Evolutionary conservation across 2,329 filamentous ascomycete genomes (phyloP), one percentile per base, ranked within the genome.

Genomic region (Fusarium nygamai): DNA sequence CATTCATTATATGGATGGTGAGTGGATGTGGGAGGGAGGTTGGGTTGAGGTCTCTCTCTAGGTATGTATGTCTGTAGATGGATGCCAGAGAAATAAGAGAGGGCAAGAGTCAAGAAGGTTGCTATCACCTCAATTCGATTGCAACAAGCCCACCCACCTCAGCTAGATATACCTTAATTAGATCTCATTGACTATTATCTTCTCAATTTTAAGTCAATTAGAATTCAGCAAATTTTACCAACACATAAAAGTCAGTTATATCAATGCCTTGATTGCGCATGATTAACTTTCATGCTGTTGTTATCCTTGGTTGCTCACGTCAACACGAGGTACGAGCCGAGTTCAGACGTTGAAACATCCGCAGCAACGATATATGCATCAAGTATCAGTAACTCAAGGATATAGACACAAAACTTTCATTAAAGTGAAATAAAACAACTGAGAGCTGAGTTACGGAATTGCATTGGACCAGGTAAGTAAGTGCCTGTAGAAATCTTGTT

Each of bases 1-100:
- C 61, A 71, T 70, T 60, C 51, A n/a, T 56, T 56, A 29, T 56
- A 56, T 56, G 51, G 51, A 41, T 41, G 51, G 43, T 62, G 64
- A 22, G 39, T 63, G 39, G 39, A 33, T 65, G 56, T n/a, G 41
- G 22, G 58, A 63, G 36, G 44, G 27, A 31, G n/a, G 24, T 61
- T 48, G 46, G 46, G 13, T 29, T 48, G 46, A 29, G 27, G 31
- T 34, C 48, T 53, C n/a, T 53, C 48, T 34, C n/a, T n/a, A n/a
- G n/a, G n/a, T n/a, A n/a, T n/a, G n/a, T 53, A 6, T 20, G 22
- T 31, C 20, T 17, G 17, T 34, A 24, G 51, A 54, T 54, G 24
- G 36, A 47, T 58, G 59, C 24, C 56, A 48, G 33, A 56, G 51
- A 31, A 56, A 43, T 24, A 56, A 47, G 41, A 61, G 29, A 36